Conservation (phyloP, 1,139 yeast genomes). For the Candida sp. region DNA sequence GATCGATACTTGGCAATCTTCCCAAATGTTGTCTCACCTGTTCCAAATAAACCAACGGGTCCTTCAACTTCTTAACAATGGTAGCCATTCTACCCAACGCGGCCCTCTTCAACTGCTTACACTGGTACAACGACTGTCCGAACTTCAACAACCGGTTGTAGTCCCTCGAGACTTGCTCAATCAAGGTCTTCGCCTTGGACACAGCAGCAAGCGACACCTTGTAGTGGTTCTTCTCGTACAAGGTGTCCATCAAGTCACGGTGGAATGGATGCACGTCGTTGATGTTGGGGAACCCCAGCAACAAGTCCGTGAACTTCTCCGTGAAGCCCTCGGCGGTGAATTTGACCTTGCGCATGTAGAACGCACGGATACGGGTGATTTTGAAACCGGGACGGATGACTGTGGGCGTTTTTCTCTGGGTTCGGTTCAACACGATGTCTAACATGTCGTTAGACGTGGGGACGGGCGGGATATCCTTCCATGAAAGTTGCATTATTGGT, state of each 20-base stretch:
- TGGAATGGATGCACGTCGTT: constrained; percentile 99
- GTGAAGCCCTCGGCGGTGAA: constrained; percentile 95
- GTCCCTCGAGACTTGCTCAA: constrained; percentile 96
- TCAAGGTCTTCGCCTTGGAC: constrained; percentile 90
- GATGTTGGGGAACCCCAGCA: constrained; percentile 92
- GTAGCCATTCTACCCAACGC: constrained; percentile 99
- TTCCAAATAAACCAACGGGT: constrained; percentile 90
- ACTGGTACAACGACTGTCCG: constrained; percentile 97
- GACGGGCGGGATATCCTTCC: constrained; percentile 98
- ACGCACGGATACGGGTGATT: constrained; percentile 96
- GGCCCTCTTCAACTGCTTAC: constrained; percentile 98
- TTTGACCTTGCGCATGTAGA: constrained; percentile 97
- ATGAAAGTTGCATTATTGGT: constrained; percentile 82
- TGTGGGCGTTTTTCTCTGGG: constrained; percentile 98
- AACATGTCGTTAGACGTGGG: constrained; percentile 91
- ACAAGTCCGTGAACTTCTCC: constrained; percentile 86
- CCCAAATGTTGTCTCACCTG: constrained; percentile 99
- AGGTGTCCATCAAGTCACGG: constrained; percentile 96
- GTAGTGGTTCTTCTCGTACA: constrained; percentile 97
- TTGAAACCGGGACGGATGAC: constrained; percentile 97
- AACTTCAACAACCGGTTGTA: constrained; percentile 91
- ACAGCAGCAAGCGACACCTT: constrained; percentile 97
- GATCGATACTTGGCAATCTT: constrained; percentile 97
- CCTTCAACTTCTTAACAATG: constrained; percentile 91
- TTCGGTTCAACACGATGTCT: constrained; percentile 96